These are phyloP conservation scores for Hyphopichia khmerensis DNA, from an alignment of 1,139 yeast genomes.

Conservation along the genomic window DNA sequence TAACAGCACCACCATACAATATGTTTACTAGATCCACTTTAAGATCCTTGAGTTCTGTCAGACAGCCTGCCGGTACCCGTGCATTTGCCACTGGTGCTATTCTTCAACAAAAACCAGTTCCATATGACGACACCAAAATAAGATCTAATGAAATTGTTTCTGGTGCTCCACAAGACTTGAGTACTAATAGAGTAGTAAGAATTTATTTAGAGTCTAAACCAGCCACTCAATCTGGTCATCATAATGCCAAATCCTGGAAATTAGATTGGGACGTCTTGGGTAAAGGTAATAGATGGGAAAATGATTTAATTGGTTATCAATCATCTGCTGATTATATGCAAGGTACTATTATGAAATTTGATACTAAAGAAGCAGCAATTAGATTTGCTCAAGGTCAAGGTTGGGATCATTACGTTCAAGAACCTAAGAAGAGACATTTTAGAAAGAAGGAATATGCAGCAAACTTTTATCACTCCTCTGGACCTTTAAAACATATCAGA, in stretches of 20 bases:
- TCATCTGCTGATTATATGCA: slow-evolving; percentile 84
- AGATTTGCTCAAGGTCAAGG: slow-evolving; percentile 82
- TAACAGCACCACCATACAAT: not conserved
- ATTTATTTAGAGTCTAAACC: slow-evolving; percentile 77
- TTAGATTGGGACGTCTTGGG: slow-evolving; percentile 83
- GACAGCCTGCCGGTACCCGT: slow-evolving; percentile 13
- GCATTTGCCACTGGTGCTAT: slow-evolving; percentile 17
- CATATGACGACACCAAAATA: slow-evolving; percentile 18
- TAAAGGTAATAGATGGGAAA: slow-evolving; percentile 85
- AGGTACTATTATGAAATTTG: slow-evolving; percentile 76
- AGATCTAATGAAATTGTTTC: slow-evolving; percentile 59
- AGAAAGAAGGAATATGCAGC: slow-evolving; percentile 72
- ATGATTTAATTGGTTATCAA: slow-evolving; percentile 85
- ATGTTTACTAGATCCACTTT: slow-evolving; percentile 23
- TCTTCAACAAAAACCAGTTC: slow-evolving; percentile 17
- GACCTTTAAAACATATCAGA: slow-evolving; percentile 78
- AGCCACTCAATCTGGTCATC: slow-evolving; percentile 76
- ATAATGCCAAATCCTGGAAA: slow-evolving; percentile 63
- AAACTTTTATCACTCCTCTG: slow-evolving; percentile 69
- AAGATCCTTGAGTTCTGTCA: slow-evolving; percentile 12
- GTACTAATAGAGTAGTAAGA: slow-evolving; percentile 67
- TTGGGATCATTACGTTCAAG: slow-evolving; percentile 82
- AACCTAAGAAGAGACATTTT: slow-evolving; percentile 74
- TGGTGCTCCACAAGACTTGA: slow-evolving; percentile 76
- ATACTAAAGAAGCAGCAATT: slow-evolving; percentile 73